Evolutionary conservation across 2,329 filamentous ascomycete genomes (phyloP).

Genomic region (Penicillium oxalicum): DNA sequence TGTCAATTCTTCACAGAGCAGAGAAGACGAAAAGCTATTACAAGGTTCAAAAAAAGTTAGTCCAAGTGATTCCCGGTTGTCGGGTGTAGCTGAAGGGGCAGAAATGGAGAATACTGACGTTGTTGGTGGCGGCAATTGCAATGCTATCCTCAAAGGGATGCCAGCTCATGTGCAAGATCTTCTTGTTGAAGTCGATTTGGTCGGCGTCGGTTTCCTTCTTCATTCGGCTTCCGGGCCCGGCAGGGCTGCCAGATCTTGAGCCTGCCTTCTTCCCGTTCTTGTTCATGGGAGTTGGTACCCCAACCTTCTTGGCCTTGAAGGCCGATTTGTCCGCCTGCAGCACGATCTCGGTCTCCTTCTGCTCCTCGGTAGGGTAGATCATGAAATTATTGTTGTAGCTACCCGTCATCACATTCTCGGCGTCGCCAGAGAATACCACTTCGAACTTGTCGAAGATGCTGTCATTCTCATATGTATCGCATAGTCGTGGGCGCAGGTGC

Average conservation of each 20-base stretch:
- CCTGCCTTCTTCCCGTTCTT: slow-evolving; percentile 79
- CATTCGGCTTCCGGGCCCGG: slow-evolving; percentile 86
- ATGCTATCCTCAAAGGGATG: slow-evolving; percentile 99
- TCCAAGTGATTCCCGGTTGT: too few species aligned
- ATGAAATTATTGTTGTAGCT: slow-evolving; percentile 99
- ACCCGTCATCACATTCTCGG: slow-evolving; percentile 98
- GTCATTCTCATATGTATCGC: slow-evolving; percentile 98
- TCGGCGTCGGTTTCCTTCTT: slow-evolving; percentile 98
- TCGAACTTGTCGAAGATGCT: slow-evolving; percentile 99
- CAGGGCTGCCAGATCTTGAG: slow-evolving; percentile 82
- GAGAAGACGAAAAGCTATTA: slow-evolving; percentile 70
- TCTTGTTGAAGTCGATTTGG: slow-evolving; percentile 99
- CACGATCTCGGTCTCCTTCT: slow-evolving; percentile 95
- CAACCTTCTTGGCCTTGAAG: slow-evolving; percentile 99
- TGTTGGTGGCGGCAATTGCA: slow-evolving; percentile 98
- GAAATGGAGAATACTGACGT: slow-evolving; percentile 59
- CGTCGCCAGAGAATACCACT: slow-evolving; percentile 96
- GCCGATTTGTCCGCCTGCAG: slow-evolving; percentile 97
- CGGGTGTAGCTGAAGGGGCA: too few species aligned
- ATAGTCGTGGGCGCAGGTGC: slow-evolving; percentile 85
- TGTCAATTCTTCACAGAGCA: slow-evolving; percentile 51
- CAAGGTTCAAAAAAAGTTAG: background rate
- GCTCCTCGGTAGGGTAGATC: slow-evolving; percentile 96
- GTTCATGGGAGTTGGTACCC: slow-evolving; percentile 95
- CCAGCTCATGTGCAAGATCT: slow-evolving; percentile 99